These are phyloP conservation scores for Exophiala dermatitidis DNA, from an alignment of 2,329 filamentous ascomycete species.

Conservation along the genomic window DNA sequence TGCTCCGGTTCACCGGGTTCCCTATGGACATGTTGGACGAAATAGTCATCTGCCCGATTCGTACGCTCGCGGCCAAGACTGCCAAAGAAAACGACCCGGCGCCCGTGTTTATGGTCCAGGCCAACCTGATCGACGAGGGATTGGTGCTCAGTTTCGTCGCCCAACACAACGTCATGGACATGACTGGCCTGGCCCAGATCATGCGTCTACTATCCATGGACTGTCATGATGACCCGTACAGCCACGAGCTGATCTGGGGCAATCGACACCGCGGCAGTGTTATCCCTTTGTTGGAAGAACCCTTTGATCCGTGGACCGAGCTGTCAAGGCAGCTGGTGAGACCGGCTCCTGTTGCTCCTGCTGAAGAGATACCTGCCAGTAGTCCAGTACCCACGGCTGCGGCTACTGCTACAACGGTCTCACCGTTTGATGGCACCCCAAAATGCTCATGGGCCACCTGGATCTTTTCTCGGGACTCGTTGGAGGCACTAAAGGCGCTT, in stretches of 20 bases:
- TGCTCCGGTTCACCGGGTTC: slow-evolving; percentile 35
- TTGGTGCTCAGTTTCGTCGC: slow-evolving; percentile 45
- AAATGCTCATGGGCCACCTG: slow-evolving; percentile 42
- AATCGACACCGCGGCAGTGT: slow-evolving; percentile 37
- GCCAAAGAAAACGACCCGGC: slow-evolving; percentile 19
- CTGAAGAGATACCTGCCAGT: slow-evolving; percentile 5
- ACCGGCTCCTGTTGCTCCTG: slow-evolving; percentile 11
- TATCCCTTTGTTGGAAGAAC: slow-evolving; percentile 37
- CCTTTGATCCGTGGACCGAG: slow-evolving; percentile 33
- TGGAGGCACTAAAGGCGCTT: slow-evolving; percentile 38
- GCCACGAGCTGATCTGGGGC: slow-evolving; percentile 39
- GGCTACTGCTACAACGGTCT: background rate
- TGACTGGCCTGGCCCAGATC: slow-evolving; percentile 43
- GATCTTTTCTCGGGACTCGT: slow-evolving; percentile 35
- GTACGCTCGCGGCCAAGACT: slow-evolving; percentile 31
- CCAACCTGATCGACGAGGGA: slow-evolving; percentile 45
- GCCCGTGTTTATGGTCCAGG: slow-evolving; percentile 44
- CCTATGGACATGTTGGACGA: slow-evolving; percentile 47
- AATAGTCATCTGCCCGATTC: slow-evolving; percentile 36
- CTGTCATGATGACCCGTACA: slow-evolving; percentile 42
- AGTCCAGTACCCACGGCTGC: background rate
- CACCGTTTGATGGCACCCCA: slow-evolving; percentile 12
- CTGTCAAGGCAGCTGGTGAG: slow-evolving; percentile 34
- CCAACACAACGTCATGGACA: slow-evolving; percentile 48
- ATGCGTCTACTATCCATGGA: slow-evolving; percentile 46